Evolutionary conservation across 495 filamentous ascomycete species (phyloP).

Genomic region (Penicillium desertorum): DNA sequence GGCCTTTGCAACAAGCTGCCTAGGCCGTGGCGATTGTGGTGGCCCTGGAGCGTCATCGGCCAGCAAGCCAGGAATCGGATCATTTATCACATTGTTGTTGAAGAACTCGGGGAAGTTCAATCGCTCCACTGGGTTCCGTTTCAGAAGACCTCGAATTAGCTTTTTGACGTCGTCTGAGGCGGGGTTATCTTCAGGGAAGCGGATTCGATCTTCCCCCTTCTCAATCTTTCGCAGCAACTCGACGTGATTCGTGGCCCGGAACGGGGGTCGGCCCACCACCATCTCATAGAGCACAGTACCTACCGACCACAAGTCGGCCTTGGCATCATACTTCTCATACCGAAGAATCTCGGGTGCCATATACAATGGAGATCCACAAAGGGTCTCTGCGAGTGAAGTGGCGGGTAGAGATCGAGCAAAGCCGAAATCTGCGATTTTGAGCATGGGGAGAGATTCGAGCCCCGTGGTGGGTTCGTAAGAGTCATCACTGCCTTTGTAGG

Average conservation of each 20-base stretch:
- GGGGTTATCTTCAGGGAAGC: slow-evolving; percentile 70
- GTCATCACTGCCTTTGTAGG: slow-evolving; percentile 66
- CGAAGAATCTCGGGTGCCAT: slow-evolving; percentile 98
- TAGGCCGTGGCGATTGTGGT: slow-evolving; percentile 24
- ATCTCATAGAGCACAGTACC: slow-evolving; percentile 95
- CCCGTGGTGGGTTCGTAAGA: slow-evolving; percentile 79
- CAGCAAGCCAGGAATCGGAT: slow-evolving; percentile 78
- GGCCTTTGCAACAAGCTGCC: slow-evolving; percentile 12
- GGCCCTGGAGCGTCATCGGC: slow-evolving; percentile 57
- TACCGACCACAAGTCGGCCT: slow-evolving; percentile 95
- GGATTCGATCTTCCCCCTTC: slow-evolving; percentile 76
- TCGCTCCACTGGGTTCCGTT: slow-evolving; percentile 79
- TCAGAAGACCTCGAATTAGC: slow-evolving; percentile 77
- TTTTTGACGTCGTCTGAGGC: slow-evolving; percentile 76
- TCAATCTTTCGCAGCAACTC: slow-evolving; percentile 92
- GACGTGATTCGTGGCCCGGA: slow-evolving; percentile 89
- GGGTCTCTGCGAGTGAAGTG: slow-evolving; percentile 88
- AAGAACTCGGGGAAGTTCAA: slow-evolving; percentile 85
- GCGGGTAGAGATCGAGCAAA: slow-evolving; percentile 89
- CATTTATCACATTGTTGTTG: slow-evolving; percentile 65
- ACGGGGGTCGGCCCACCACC: slow-evolving; percentile 86
- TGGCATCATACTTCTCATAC: slow-evolving; percentile 96
- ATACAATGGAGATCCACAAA: slow-evolving; percentile 97
- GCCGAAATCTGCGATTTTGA: slow-evolving; percentile 97
- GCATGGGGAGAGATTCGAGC: slow-evolving; percentile 82